These are phyloP conservation scores for Aspergillus ruber DNA, from an alignment of 2,329 filamentous ascomycete genomes.

Conservation along the genomic window DNA sequence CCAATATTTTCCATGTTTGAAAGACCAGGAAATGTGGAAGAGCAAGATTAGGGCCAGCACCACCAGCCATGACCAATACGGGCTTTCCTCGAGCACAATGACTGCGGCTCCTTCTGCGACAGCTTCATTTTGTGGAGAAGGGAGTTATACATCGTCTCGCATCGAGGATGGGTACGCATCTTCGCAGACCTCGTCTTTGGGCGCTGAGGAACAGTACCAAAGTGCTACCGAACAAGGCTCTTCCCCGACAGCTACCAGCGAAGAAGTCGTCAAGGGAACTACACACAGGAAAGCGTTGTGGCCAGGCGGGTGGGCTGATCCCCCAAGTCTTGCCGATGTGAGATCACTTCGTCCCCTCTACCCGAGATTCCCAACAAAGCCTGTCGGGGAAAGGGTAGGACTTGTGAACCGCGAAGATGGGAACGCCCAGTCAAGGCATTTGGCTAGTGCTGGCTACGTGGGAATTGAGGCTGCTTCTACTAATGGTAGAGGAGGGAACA, in stretches of 20 bases:
- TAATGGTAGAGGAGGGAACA: not conserved
- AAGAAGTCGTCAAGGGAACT: not conserved
- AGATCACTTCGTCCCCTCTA: too few relatives aligned
- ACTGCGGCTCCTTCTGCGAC: not conserved
- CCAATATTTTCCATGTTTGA: not conserved
- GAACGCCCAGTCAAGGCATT: not conserved
- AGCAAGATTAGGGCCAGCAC: not conserved
- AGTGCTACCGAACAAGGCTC: not conserved
- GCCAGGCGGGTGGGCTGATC: not conserved
- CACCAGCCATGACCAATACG: not conserved
- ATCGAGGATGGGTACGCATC: not conserved
- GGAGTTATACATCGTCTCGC: not conserved
- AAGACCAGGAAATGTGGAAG: not conserved
- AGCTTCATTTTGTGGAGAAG: not conserved
- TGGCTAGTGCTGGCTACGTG: not conserved
- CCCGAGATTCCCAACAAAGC: not conserved
- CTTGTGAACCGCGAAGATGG: not conserved
- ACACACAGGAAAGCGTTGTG: not conserved
- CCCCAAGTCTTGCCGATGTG: not conserved
- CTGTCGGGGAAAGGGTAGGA: not conserved
- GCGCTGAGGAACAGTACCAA: not conserved
- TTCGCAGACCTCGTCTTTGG: not conserved
- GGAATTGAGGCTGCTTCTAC: not conserved
- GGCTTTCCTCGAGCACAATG: not conserved
- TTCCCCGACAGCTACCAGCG: not conserved